Base-by-base conservation (phyloP, 805 yeast species). In the Lipomyces mesembrius region DNA sequence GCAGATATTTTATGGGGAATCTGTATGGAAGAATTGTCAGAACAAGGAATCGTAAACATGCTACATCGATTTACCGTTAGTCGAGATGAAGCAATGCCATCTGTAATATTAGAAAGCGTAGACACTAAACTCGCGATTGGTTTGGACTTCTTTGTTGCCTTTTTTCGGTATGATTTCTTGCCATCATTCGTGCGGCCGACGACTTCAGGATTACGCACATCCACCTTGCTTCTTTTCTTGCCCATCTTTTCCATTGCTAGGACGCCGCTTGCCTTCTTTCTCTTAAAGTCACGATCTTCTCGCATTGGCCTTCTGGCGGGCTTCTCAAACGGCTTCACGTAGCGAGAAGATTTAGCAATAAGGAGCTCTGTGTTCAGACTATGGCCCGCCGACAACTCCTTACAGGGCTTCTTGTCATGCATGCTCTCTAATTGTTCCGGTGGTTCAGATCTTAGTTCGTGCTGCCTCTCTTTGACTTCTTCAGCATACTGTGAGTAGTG, bases 261-360 rank as follows among this genome's bases (percentile, higher is more conserved):
- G n/a, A 17, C 22, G 22, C 22, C 20, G 20, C 22, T 43, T 43
- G 22, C 11, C 25, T 43, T 32, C 52, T 37, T 22, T 57, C 25
- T 20, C 49, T 17, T 35, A 12, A 8, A n/a, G 51, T 27, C 43
- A 22, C 52, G 14, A 6, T 27, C 22, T 20, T 43, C 37, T 20
- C 49, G 46, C 61, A 59, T 59, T 27, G 61, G 61, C 5, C 22
- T 52, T 8, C 61, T 46, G 55, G 35, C n/a, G 7, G 61, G 61
- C 32, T 59, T 59, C 27, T 59, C 61, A 49, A 59, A 59, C 25
- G 55, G 61, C 37, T 57, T 57, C 25, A 34, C 27, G 25, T 56
- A 56, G 34, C 22, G 27, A 12, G 55, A 3, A 5, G 34, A 25
- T 22, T 52, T 52, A 14, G 55, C 17, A 14, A 22, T 20, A 22